Evolutionary conservation across 2,329 filamentous ascomycete species (phyloP), one percentile per base, ranked within the genome.

Genomic region (Pleomassaria siparia): DNA sequence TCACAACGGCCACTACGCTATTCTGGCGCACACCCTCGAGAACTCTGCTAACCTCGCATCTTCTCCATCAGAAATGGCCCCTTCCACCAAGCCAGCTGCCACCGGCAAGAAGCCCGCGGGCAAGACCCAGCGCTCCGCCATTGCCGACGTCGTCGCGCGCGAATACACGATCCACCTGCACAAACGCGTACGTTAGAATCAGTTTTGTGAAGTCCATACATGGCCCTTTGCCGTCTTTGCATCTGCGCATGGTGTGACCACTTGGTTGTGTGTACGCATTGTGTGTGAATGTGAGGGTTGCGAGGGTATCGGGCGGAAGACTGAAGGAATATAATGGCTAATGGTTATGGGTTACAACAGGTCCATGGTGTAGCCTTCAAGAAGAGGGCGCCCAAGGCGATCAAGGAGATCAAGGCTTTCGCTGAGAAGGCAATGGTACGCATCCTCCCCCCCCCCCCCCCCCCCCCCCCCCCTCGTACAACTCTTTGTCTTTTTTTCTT

Each of bases 161-260:
- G 95, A 99, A 84, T 99, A 99, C 87, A 99, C 94, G 79, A 97
- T 99, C 82, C 92, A 99, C 86, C 82, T 99, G 71, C 94, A 99
- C 89, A 97, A 96, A 89, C 88, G 92, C 80, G 89, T 95, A 91
- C 76, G 88, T 88, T 76, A n/a, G n/a, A 68, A 78, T 83, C 81
- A 82, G 82, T 85, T 85, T 85, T 75, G 82, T 85, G 82, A 85
- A 85, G 82, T 85, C 81, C 82, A 84, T 74, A 73, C 75, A 80
- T 74, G 80, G 74, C 79, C 71, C 24, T 11, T 30, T 13, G 13
- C 29, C 29, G 29, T n/a, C 5, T 30, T n/a, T 30, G 4, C 29
- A 6, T 26, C 25, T 26, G 25, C 12, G 25, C 7, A 26, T 26
- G 12, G 7, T 7, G 7, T 26, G 22, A 21, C 18, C 43, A 44